Base-by-base conservation (phyloP, 2,329 filamentous ascomycete species). In the Arachnomyces sp. region DNA sequence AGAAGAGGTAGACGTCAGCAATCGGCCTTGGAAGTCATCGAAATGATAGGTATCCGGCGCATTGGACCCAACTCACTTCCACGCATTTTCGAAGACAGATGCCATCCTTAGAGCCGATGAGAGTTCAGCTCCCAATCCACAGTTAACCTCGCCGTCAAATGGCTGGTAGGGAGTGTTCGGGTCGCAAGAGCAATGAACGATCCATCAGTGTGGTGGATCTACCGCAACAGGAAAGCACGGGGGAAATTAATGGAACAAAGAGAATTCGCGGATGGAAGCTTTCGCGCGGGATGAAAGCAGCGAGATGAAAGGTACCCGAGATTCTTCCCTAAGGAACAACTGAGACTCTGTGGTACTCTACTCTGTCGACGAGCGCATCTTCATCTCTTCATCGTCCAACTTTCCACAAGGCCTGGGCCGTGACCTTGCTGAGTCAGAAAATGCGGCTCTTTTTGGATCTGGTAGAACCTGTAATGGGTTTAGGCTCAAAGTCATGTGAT, bases 111-210 rank as follows among this genome's bases (percentile, higher is more conserved):
- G 48, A 46, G 46, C 45, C 46, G 44, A 36, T 30, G 33, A 43
- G 36, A 43, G 21, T 42, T 46, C 42, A 38, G 43, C 47, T 46
- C 61, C 60, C 62, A 69, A 66, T 66, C 69, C 67, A 69, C 69
- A 68, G 70, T 70, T 67, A 61, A 65, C 63, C 60, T 65, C 61
- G 61, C 67, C 67, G 73, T 77, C 75, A 80, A 65, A 75, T 74
- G 60, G 68, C 67, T 65, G 69, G 68, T 66, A 69, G 66, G 56
- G 66, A 64, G 57, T 68, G 62, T 60, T 63, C 56, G 63, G 62
- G 61, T 60, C 59, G 61, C 62, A 58, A 56, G 58, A 63, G 59
- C 60, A 65, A 64, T 66, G 62, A 65, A 67, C 67, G 63, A 74
- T 75, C 74, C 74, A 78, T 76, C 63, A 66, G 61, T 56, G 51